Evolutionary conservation across 1,284 basidiomycete species (phyloP).

Genomic region (Peniophora sp.): DNA sequence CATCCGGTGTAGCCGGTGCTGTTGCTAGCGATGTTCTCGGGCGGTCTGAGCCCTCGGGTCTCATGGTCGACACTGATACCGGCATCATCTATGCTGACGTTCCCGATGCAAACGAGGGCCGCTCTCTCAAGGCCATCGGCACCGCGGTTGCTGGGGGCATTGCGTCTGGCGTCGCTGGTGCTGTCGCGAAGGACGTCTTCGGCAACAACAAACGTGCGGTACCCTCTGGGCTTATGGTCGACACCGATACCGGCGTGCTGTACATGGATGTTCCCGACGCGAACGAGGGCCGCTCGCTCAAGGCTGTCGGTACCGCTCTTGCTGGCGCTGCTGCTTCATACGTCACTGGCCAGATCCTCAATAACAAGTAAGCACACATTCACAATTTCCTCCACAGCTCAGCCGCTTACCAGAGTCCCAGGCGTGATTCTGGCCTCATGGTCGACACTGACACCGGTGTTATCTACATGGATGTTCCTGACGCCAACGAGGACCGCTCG

Average conservation of each 20-base stretch:
- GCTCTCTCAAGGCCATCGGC: not conserved
- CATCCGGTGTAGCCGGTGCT: not conserved
- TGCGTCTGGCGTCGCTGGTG: not conserved
- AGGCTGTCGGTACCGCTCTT: not conserved
- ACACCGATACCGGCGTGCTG: too few species aligned
- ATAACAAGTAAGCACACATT: not conserved
- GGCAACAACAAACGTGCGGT: not conserved
- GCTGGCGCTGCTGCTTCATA: not conserved
- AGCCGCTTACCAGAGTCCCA: too few species aligned
- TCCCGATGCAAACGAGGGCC: not conserved
- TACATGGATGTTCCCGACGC: not conserved
- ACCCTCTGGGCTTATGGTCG: too few species aligned
- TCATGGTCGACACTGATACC: not conserved
- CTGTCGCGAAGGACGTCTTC: constrained; percentile 1
- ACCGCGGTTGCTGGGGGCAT: not conserved
- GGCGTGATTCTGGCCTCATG: not conserved
- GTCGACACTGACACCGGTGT: too few species aligned
- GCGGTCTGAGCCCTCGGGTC: not conserved
- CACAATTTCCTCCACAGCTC: too few species aligned
- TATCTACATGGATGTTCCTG: too few species aligned
- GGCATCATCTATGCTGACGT: not conserved
- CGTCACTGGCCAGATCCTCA: not conserved
- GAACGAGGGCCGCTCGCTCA: not conserved
- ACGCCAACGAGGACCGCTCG: not conserved
- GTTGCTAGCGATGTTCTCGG: not conserved